Evolutionary conservation across 2,329 filamentous ascomycete species (phyloP).

Genomic region (Trichoderma sp.): DNA sequence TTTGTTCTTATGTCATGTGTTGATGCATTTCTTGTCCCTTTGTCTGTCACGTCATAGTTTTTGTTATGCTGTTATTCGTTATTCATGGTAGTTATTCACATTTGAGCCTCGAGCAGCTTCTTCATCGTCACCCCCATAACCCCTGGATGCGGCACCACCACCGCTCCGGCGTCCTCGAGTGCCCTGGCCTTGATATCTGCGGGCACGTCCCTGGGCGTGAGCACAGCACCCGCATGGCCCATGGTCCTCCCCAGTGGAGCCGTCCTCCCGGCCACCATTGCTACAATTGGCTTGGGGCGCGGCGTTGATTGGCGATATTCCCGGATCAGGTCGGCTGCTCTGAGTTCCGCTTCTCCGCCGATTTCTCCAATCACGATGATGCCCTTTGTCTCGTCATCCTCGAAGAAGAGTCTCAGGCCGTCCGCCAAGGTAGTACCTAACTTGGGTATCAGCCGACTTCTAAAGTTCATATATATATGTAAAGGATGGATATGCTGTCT

Average conservation of each 20-base stretch:
- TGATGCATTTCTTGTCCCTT: slow-evolving; percentile 3
- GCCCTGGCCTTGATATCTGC: slow-evolving; percentile 41
- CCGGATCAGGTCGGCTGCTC: slow-evolving; percentile 70
- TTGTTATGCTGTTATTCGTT: background rate
- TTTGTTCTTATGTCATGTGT: background rate
- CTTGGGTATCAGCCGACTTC: background rate
- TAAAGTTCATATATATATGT: background rate
- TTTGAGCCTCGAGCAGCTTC: slow-evolving; percentile 34
- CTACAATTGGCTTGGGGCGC: slow-evolving; percentile 66
- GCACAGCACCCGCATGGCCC: slow-evolving; percentile 72
- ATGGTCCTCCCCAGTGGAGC: slow-evolving; percentile 65
- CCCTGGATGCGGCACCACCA: slow-evolving; percentile 45
- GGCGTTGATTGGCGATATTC: slow-evolving; percentile 60
- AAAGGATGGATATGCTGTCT: background rate
- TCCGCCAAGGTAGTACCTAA: slow-evolving; percentile 69
- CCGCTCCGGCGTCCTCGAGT: slow-evolving; percentile 41
- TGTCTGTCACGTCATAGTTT: background rate
- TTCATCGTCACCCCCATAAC: slow-evolving; percentile 44
- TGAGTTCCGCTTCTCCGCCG: slow-evolving; percentile 68
- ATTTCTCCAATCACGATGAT: slow-evolving; percentile 74
- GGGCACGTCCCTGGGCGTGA: slow-evolving; percentile 38
- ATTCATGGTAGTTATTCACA: background rate
- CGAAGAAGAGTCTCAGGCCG: slow-evolving; percentile 66
- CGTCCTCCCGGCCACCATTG: slow-evolving; percentile 65
- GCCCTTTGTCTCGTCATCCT: slow-evolving; percentile 68